Conservation (phyloP, 331 rosid species). For the Quercus tomentella region DNA sequence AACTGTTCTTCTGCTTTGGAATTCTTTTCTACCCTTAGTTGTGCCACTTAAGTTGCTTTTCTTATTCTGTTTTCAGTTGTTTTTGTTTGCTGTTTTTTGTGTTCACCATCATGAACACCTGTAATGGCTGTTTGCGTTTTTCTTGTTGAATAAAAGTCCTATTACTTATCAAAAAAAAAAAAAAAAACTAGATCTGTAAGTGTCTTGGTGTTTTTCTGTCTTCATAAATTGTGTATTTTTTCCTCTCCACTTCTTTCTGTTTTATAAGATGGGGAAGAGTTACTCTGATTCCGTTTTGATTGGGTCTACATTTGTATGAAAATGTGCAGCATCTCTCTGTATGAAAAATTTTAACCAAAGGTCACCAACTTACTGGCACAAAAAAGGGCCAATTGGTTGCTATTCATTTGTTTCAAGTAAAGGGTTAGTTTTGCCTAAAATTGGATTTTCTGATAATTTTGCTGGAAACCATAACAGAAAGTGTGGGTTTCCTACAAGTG, state of each 20-base stretch:
- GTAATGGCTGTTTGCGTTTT: no score
- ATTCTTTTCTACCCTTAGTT: no score
- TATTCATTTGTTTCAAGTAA: neutral
- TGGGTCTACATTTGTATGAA: neutral
- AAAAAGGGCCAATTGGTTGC: neutral
- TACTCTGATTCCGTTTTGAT: neutral
- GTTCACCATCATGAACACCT: no score
- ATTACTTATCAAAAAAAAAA: no score
- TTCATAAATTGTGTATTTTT: neutral
- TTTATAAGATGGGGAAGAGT: neutral
- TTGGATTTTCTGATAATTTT: neutral
- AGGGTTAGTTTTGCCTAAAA: neutral
- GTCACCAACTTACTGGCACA: neutral
- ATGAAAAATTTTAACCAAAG: neutral
- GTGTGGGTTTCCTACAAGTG: neutral
- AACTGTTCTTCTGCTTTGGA: no score
- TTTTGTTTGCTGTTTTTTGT: no score
- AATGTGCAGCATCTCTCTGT: neutral
- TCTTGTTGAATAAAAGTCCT: no score
- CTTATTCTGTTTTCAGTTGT: no score
- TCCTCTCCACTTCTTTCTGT: neutral
- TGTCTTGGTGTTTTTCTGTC: neutral
- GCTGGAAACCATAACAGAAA: neutral
- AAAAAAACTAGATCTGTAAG: neutral
- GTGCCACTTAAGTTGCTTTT: no score